Conservation (phyloP, 805 yeast species). For the Teunomyces tritomae region DNA sequence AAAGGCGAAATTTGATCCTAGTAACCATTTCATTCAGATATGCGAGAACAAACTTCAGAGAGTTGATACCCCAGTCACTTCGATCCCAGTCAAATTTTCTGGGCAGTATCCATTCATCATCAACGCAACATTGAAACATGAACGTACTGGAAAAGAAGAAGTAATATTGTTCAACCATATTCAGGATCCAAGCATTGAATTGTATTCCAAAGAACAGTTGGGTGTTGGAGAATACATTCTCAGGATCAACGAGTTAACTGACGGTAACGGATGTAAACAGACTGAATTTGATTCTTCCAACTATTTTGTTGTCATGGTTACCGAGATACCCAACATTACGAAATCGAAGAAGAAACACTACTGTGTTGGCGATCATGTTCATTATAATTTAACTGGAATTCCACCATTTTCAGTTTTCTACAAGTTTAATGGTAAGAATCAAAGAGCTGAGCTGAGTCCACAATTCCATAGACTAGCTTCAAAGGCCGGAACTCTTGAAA, state of each 20-base stretch:
- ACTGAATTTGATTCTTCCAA: slow-evolving; percentile 38
- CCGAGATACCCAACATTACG: slow-evolving; percentile 72
- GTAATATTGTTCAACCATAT: slow-evolving; percentile 45
- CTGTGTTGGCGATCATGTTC: slow-evolving; percentile 91
- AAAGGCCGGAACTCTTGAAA: slow-evolving; percentile 70
- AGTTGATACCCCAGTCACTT: slow-evolving; percentile 23
- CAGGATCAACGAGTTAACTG: slow-evolving; percentile 55
- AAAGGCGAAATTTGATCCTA: slow-evolving; percentile 45
- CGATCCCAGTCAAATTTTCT: slow-evolving; percentile 49
- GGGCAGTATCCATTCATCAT: slow-evolving; percentile 67
- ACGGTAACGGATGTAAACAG: slow-evolving; percentile 66
- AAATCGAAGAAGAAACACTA: slow-evolving; percentile 41
- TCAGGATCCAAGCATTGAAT: slow-evolving; percentile 17
- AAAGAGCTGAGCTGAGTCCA: slow-evolving; percentile 51
- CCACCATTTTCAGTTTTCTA: slow-evolving; percentile 80
- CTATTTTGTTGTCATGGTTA: slow-evolving; percentile 55
- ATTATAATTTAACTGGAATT: slow-evolving; percentile 70
- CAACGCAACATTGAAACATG: slow-evolving; percentile 58
- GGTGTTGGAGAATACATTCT: slow-evolving; percentile 71
- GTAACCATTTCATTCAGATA: slow-evolving; percentile 44
- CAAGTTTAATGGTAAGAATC: slow-evolving; percentile 60
- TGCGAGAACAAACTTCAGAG: slow-evolving; percentile 36
- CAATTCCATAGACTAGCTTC: slow-evolving; percentile 70
- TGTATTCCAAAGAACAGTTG: slow-evolving; percentile 43
- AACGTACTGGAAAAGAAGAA: slow-evolving; percentile 53